These are phyloP conservation scores for Ceratobasidium papillatum DNA, from an alignment of 1,284 basidiomycete species.

Conservation along the genomic window DNA sequence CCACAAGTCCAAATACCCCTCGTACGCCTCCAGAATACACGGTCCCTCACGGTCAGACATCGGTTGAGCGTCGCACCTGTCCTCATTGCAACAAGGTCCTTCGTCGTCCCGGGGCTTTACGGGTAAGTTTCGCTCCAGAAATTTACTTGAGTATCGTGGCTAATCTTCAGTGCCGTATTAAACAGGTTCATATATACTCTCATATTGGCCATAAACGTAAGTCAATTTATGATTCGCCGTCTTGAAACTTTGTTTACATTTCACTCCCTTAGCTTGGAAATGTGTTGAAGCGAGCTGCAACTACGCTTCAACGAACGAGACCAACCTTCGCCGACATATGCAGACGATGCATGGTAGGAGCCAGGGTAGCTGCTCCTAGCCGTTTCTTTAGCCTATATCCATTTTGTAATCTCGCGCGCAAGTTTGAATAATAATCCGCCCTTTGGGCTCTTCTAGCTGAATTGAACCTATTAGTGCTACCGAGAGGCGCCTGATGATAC, in stretches of 20 bases:
- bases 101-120: conserved; percentile 26
- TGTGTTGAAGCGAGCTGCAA: conserved; percentile 3
- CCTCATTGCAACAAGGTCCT: conserved; percentile 3
- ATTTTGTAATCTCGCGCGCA: too few species aligned
- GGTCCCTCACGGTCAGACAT: neutral
- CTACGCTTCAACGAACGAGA: conserved; percentile 23
- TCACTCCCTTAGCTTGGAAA: neutral
- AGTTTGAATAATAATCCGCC: too few species aligned
- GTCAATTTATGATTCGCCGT: neutral
- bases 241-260: neutral
- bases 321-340: conserved; percentile 22
- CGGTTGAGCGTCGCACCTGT: conserved; percentile 25
- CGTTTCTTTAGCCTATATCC: too few species aligned
- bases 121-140: neutral
- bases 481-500: too few species aligned
- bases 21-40: neutral
- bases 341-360: conserved; percentile 1
- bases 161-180: neutral
- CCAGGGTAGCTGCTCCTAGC: neutral
- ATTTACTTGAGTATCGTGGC: neutral
- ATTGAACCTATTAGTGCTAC: too few species aligned
- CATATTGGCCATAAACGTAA: conserved; percentile 19
- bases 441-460: too few species aligned
- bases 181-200: conserved; percentile 18
- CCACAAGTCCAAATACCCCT: neutral